Base-by-base conservation (phyloP, 495 filamentous ascomycete genomes). In the Hypoxylon fragiforme region DNA sequence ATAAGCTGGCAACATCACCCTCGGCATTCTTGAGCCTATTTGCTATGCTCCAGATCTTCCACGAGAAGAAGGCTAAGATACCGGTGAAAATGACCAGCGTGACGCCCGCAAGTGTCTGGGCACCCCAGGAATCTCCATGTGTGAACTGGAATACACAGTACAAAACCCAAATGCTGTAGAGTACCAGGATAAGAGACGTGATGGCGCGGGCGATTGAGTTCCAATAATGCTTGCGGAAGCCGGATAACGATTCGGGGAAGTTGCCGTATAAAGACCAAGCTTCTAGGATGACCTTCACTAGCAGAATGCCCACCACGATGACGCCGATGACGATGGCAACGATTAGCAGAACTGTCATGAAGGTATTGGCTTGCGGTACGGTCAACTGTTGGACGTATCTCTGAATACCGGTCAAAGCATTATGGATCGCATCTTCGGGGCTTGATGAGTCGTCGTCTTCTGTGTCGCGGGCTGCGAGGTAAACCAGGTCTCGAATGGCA, bases 101-200 rank as follows among this genome's bases (percentile, higher is more conserved):
- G 14, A 96, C 68, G 28, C 77, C 92, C 7, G 94, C 94, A 28
- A 98, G 83, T 1, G 81, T 30, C 67, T 96, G 94, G 24, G 91
- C 92, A 8, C 88, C 94, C 92, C 95, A 98, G 0, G 92, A 97
- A 71, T 98, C 94, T 43, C 94, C 94, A 28, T 84, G 83, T 3
- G 84, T 92, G 64, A 97, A 92, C 67, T 98, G 92, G 71, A 92
- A 97, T 52, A 98, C 80, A 69, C 94, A 97, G 67, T 96, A 98
- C 18, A 98, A 74, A 4, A 90, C 89, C 94, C 94, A 98, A 35
- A 96, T 81, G 37, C 92, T 90, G 70, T 98, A 98, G 1, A 98
- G 80, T 19, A 97, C 73, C 41, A 98, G 81, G 58, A 98, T 92
- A 44, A 98, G 76, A 60, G 89, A 87, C 53, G 90, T 94, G 66